A percentile compares a stretch with the other conserved stretches of the same genome.
Evolutionary conservation across 768 basidiomycete species (phyloP).

Genomic region (Boletus rex-veris): DNA sequence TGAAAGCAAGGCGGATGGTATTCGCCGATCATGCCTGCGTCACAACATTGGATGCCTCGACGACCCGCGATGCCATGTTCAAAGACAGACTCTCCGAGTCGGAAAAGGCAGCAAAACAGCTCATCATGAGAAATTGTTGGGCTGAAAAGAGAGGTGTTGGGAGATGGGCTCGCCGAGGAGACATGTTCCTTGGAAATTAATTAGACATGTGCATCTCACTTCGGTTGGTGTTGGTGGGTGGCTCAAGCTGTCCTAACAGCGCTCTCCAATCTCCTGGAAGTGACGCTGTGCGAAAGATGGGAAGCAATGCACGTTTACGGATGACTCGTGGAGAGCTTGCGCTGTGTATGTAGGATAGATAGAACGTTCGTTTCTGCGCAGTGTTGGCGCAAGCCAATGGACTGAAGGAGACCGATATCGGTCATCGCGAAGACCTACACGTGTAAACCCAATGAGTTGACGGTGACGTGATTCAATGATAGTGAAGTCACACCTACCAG

Average conservation of each 20-base stretch:
- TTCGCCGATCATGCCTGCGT: constrained; percentile 40
- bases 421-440: constrained; percentile 14
- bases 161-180: constrained; percentile 24
- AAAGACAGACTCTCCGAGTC: constrained; percentile 25
- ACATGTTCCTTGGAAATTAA: constrained; percentile 28
- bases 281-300: background rate
- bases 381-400: constrained; percentile 6
- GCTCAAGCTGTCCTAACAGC: background rate
- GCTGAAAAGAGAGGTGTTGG: constrained; percentile 21
- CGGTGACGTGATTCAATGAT: constrained; percentile 13
- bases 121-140: constrained; percentile 29
- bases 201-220: constrained; percentile 17
- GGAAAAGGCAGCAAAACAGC: constrained; percentile 18
- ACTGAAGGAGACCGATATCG: background rate
- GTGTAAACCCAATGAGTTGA: constrained; percentile 9
- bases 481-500: background rate
- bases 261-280: background rate
- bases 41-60: constrained; percentile 29
- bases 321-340: constrained; percentile 3
- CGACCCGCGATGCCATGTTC: constrained; percentile 14
- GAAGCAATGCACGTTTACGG: background rate
- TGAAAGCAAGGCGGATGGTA: constrained; percentile 33
- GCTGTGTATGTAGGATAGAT: constrained; percentile 12
- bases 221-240: constrained; percentile 10
- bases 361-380: constrained; percentile 11